These are phyloP conservation scores for Dalbergia oliveri DNA, from an alignment of 306 rosid genomes.

Conservation along the genomic window DNA sequence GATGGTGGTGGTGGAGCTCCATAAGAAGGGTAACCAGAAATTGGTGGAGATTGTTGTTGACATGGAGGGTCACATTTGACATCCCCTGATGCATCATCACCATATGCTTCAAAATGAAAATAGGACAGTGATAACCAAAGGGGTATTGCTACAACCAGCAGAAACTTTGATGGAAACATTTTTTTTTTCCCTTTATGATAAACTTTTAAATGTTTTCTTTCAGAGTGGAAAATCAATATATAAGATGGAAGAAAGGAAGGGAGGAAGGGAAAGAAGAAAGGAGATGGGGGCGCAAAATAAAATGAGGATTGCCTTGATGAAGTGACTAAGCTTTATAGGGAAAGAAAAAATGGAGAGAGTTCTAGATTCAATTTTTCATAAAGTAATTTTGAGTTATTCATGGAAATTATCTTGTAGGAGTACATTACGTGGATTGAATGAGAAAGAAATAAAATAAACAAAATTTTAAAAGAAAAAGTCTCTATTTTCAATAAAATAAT, in stretches of 20 bases:
- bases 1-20: constrained; percentile 44
- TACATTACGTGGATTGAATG: too few species aligned
- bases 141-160: constrained; percentile 3
- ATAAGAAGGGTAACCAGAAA: constrained; percentile 45
- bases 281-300: background rate
- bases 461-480: too few species aligned
- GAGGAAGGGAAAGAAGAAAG: background rate
- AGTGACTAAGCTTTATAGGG: background rate
- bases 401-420: too few species aligned
- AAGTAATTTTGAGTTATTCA: too few species aligned
- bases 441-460: too few species aligned
- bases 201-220: background rate
- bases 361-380: background rate
- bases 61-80: constrained; percentile 44
- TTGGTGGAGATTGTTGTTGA: constrained; percentile 46
- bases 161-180: constrained; percentile 39
- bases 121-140: constrained; percentile 22
- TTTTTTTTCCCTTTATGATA: background rate
- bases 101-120: constrained; percentile 41
- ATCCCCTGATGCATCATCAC: constrained; percentile 40
- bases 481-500: too few species aligned
- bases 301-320: constrained; percentile 20
- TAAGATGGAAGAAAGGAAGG: background rate
- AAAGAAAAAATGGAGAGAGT: constrained; percentile 18
- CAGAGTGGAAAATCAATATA: background rate